phyloP scores from a whole-genome alignment of 495 filamentous ascomycete species.

The Penicillium flavigenum region DNA sequence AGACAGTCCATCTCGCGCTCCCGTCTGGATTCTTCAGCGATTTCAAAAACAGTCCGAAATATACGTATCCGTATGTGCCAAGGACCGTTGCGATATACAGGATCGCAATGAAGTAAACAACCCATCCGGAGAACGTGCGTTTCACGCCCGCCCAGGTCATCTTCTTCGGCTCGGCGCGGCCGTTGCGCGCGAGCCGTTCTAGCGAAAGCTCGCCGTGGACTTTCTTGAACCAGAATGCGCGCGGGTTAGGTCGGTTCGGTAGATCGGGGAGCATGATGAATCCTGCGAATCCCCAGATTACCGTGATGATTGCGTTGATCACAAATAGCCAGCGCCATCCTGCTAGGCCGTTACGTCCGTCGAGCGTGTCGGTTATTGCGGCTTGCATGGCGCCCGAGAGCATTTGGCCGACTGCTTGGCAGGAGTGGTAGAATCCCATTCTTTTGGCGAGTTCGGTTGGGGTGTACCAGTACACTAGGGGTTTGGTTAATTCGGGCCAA shows the following conservation, averaged over 20 bases:
- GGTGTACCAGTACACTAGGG: slow-evolving; percentile 36
- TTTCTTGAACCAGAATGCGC: slow-evolving; percentile 35
- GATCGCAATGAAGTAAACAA: slow-evolving; percentile 32
- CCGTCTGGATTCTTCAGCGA: slow-evolving; percentile 30
- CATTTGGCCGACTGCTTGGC: slow-evolving; percentile 38
- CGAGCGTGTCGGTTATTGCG: slow-evolving; percentile 42
- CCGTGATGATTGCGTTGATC: slow-evolving; percentile 51
- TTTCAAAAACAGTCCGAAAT: slow-evolving; percentile 34
- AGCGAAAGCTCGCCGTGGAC: slow-evolving; percentile 29
- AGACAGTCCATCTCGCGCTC: slow-evolving; percentile 22
- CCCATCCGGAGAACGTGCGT: slow-evolving; percentile 34
- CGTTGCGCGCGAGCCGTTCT: slow-evolving; percentile 31
- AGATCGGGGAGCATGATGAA: slow-evolving; percentile 60
- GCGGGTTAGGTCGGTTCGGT: slow-evolving; percentile 32
- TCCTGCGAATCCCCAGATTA: slow-evolving; percentile 56
- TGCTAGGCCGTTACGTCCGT: slow-evolving; percentile 53
- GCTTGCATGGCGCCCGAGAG: slow-evolving; percentile 37
- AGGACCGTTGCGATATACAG: slow-evolving; percentile 34
- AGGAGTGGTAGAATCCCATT: slow-evolving; percentile 43
- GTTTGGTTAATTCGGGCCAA: not conserved
- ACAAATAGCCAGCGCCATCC: slow-evolving; percentile 72
- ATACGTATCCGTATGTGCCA: slow-evolving; percentile 35
- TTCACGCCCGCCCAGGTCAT: slow-evolving; percentile 32
- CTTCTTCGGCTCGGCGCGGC: slow-evolving; percentile 33
- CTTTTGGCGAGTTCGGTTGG: slow-evolving; percentile 48